A percentile compares a stretch with the other conserved stretches of the same genome.
Evolutionary conservation across 1,284 basidiomycete genomes (phyloP).

Genomic region (Caloboletus inedulis): DNA sequence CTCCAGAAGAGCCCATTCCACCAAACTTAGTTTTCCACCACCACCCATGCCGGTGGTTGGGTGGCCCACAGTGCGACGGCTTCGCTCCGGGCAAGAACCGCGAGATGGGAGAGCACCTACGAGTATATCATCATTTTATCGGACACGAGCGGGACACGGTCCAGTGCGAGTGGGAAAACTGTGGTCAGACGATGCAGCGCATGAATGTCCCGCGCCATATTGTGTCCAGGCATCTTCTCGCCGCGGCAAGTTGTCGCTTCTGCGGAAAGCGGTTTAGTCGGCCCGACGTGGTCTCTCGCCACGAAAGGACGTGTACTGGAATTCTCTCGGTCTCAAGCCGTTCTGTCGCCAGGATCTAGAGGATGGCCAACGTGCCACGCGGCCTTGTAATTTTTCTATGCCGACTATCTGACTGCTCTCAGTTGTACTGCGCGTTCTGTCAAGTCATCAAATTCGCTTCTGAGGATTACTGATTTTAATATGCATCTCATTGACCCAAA

Average conservation of each 20-base stretch:
- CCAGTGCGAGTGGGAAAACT: constrained; percentile 24
- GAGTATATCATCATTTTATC: constrained; percentile 19
- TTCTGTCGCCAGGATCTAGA: constrained; percentile 1
- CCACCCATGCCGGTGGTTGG: constrained; percentile 21
- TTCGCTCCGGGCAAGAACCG: constrained; percentile 28
- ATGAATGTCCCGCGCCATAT: constrained; percentile 31
- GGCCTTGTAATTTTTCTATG: not conserved
- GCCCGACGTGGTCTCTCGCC: constrained; percentile 28
- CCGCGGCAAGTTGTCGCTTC: constrained; percentile 23
- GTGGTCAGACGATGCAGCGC: constrained; percentile 23
- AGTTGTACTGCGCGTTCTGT: constrained; percentile 1
- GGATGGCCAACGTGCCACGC: not conserved
- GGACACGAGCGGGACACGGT: constrained; percentile 28
- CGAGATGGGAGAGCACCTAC: constrained; percentile 29
- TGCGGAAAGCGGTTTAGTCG: constrained; percentile 26
- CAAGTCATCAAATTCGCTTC: constrained; percentile 2
- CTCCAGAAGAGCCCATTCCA: constrained; percentile 7
- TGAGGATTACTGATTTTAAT: constrained; percentile 6
- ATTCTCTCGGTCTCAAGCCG: not conserved
- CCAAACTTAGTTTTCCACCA: constrained; percentile 4
- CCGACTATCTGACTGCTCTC: not conserved
- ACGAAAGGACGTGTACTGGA: constrained; percentile 22
- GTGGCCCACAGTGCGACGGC: constrained; percentile 23
- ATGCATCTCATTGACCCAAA: constrained; percentile 8
- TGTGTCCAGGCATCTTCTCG: constrained; percentile 28